Conservation (phyloP, 148 eudicot genomes). For the Amaranthus palmeri region DNA sequence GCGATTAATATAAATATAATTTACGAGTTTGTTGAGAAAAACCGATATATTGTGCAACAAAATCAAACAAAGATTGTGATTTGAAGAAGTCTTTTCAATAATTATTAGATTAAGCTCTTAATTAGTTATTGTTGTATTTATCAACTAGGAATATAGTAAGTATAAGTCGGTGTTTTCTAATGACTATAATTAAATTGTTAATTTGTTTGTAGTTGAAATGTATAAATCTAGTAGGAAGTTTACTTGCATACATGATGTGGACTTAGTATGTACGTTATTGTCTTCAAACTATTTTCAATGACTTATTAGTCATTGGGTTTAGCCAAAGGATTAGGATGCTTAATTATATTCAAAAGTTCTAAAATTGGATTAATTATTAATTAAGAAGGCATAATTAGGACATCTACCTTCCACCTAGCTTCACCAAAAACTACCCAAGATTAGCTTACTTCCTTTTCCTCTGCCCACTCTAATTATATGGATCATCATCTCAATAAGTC, state of each 20-base stretch:
- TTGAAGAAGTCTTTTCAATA: not conserved
- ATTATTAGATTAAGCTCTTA: not conserved
- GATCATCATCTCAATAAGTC: too few relatives aligned
- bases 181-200: not conserved
- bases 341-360: too few relatives aligned
- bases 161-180: not conserved
- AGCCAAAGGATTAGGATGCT: too few relatives aligned
- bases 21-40: not conserved
- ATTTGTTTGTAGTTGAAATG: constrained; percentile 8
- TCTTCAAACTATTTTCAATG: too few relatives aligned
- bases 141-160: not conserved
- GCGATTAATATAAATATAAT: not conserved
- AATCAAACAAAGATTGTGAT: not conserved
- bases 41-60: not conserved
- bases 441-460: too few relatives aligned
- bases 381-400: too few relatives aligned
- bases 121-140: not conserved
- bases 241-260: constrained; percentile 15
- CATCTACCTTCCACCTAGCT: too few relatives aligned
- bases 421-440: too few relatives aligned
- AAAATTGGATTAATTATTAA: too few relatives aligned
- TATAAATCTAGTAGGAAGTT: constrained; percentile 8
- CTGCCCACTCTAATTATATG: too few relatives aligned
- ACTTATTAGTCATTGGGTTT: too few relatives aligned
- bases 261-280: not conserved